Evolutionary conservation across 345 rosid genomes (phyloP).

Genomic region (Reutealis trisperma): DNA sequence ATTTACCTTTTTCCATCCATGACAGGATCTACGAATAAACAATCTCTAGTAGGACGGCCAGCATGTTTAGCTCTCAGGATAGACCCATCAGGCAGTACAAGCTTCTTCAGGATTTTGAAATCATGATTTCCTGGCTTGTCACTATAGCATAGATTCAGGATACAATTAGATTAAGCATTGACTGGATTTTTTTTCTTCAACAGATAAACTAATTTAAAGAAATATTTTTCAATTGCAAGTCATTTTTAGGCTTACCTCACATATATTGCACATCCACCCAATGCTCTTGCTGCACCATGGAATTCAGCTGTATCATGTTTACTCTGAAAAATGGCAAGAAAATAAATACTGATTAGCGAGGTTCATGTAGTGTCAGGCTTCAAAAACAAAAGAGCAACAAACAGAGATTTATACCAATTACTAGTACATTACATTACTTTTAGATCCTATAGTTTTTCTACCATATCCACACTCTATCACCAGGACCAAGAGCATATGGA

Average conservation of each 20-base stretch:
- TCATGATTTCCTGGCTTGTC: slow-evolving; percentile 32
- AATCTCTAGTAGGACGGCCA: slow-evolving; percentile 71
- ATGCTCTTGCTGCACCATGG: slow-evolving; percentile 61
- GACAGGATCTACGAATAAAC: slow-evolving; percentile 60
- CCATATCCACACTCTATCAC: background rate
- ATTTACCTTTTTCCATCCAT: slow-evolving; percentile 64
- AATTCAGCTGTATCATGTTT: slow-evolving; percentile 54
- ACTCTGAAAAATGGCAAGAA: slow-evolving; percentile 39
- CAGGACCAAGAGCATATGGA: background rate
- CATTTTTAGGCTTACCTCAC: slow-evolving; percentile 44
- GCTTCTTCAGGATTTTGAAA: slow-evolving; percentile 55
- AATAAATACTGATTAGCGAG: background rate
- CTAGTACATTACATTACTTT: no score
- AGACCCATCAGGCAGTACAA: slow-evolving; percentile 65
- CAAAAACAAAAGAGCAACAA: background rate
- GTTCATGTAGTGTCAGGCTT: background rate
- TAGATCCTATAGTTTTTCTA: background rate
- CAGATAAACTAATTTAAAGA: background rate
- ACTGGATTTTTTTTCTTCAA: background rate
- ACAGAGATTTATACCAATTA: background rate
- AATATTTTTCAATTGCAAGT: background rate
- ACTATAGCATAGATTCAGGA: background rate
- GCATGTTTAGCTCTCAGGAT: slow-evolving; percentile 60
- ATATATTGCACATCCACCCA: slow-evolving; percentile 63
- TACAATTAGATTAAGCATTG: background rate